Base-by-base conservation (phyloP, 176 grass and related monocot species). In the Hordeum marinum region DNA sequence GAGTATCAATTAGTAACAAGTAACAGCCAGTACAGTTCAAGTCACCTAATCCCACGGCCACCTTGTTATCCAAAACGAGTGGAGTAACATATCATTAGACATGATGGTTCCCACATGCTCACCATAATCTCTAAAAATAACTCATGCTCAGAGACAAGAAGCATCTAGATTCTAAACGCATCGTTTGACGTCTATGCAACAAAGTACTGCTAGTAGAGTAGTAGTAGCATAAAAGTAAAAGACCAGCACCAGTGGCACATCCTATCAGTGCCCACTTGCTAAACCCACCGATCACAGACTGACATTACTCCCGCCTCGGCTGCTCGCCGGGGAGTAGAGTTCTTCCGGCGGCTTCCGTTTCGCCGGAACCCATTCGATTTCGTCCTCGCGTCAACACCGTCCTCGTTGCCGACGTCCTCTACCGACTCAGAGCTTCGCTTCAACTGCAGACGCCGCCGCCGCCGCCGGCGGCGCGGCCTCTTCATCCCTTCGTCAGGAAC, bases 291-390 rank as follows among this genome's bases (percentile, higher is more conserved):
- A 42, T 41, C 36, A 41, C 68, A 90, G 83, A 75, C 83, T 45
- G 2, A 90, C 85, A 70, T 80, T 45, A 95, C 82, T 63, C 96
- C 93, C 0, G 96, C 96, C 84, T 98, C 93, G 41, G 96, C 93
- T 4, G 96, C 96, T 86, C 96, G 79, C 27, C 83, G 84, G 24
- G 93, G 95, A 50, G 87, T 90, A 13, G 68, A 71, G 86, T 91
- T 95, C 91, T 98, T 98, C 78, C 96, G 89, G 50, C 96, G 85
- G 91, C 91, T 95, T 29, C 91, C 89, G 24, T 86, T 88, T 26
- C 85, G 91, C 31, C 96, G 88, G 86, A 98, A 98, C 9, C 96
- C 89, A 31, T 81, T 87, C 12, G 20, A 36, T 68, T 81, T 87
- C 63, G 63, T 64, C 8, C 67, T 63, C 40, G 43, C 24, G 42